Evolutionary conservation across 306 rosid genomes (phyloP), one percentile per base, ranked within the genome.

Genomic region (Dalbergia cochinchinensis): DNA sequence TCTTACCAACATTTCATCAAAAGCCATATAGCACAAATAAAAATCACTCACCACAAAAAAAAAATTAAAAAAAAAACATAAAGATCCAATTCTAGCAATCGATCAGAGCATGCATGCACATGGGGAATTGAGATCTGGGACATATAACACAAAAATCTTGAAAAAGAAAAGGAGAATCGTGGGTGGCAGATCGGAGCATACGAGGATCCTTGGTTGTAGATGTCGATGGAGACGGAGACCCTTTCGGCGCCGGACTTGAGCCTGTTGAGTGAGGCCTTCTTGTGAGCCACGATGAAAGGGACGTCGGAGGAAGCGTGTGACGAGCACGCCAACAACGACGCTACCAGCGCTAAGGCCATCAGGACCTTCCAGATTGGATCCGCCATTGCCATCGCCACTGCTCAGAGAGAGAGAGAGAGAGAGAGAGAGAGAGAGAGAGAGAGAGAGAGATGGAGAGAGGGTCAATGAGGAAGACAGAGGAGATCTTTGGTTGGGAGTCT

Each of bases 201-300:
- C 99, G 94, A 88, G 69, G 93, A 82, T 88, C 99, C 99, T 87
- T 93, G 98, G 76, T 95, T 95, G 89, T 89, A 95, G 87, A 95
- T 85, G n/a, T 95, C 98, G 84, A 95, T 83, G 83, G 98, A 73
- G 79, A 95, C 99, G 16, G 90, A 76, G 80, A 93, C 94, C 64
- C 94, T 95, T 78, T 95, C 99, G 60, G 86, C 85, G 78, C 98
- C 99, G 57, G 98, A 84, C 86, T 95, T 95, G 80, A 93, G 92
- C 79, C 99, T 79, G 78, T 83, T 91, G 79, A 95, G 98, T 45
- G 97, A 50, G 41, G 94, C 98, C 92, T 95, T 95, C 98, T 95
- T 95, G 94, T 95, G 92, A 37, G 93, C 92, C 20, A 95, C 83
- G 81, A 95, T 90, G 90, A 95, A 95, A 7, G 99, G 99, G 0